Conservation (phyloP, 345 rosid species). For the Chamaenerion angustifolium region DNA sequence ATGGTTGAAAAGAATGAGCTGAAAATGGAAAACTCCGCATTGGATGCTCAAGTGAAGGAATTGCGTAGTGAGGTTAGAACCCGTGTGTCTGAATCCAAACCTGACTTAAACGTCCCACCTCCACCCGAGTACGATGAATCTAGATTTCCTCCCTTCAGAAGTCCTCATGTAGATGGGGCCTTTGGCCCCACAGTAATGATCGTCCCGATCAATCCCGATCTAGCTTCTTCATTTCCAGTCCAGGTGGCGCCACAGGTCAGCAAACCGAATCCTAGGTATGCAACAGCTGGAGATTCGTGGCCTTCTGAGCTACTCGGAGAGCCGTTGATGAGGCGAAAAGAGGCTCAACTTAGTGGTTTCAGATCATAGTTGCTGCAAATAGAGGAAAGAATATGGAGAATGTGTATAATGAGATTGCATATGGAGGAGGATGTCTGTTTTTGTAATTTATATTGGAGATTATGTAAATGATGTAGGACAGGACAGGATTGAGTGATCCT, state of each 20-base stretch:
- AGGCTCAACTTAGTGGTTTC: conserved; percentile 1
- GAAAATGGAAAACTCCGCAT: conserved; percentile 57
- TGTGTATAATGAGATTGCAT: too few species aligned
- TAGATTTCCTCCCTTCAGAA: conserved; percentile 20
- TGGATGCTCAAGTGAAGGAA: conserved; percentile 44
- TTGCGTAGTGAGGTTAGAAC: conserved; percentile 41
- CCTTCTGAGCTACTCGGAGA: conserved; percentile 61
- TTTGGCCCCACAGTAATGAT: conserved; percentile 34
- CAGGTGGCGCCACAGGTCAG: conserved; percentile 28
- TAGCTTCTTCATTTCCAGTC: conserved; percentile 10
- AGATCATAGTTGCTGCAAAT: conserved; percentile 2
- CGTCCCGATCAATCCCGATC: conserved; percentile 27
- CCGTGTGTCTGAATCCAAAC: conserved; percentile 33
- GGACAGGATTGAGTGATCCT: too few species aligned
- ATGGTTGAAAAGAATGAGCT: conserved; percentile 68
- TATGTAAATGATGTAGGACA: too few species aligned
- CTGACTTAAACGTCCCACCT: conserved; percentile 45
- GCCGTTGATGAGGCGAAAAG: conserved; percentile 14
- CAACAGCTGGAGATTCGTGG: conserved; percentile 65
- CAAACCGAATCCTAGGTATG: conserved; percentile 85
- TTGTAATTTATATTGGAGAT: too few species aligned
- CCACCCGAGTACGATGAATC: conserved; percentile 24
- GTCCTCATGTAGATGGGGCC: conserved; percentile 27
- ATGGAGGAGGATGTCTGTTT: too few species aligned
- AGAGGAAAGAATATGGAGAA: too few species aligned